These are phyloP conservation scores for Microdochium nivale DNA, from an alignment of 2,329 filamentous ascomycete genomes.

Conservation along the genomic window DNA sequence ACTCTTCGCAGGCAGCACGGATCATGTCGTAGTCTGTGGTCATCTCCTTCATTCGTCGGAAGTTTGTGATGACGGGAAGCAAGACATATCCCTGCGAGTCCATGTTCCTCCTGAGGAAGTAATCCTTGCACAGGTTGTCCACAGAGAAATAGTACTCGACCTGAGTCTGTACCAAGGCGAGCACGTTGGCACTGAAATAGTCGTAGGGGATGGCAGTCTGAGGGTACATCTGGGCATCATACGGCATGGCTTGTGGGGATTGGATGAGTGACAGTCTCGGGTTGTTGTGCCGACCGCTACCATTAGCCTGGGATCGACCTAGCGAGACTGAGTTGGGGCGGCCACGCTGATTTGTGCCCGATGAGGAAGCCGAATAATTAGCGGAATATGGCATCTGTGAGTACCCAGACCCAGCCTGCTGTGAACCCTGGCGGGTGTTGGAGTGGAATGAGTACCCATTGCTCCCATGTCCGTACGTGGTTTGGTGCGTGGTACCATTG, in stretches of 20 bases:
- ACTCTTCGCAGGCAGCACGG: conserved; percentile 65
- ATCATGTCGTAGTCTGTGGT: conserved; percentile 66
- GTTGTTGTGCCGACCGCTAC: conserved; percentile 7
- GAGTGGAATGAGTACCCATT: conserved; percentile 10
- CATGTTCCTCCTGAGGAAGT: conserved; percentile 84
- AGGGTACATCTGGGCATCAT: conserved; percentile 43
- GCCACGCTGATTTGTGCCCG: conserved; percentile 10
- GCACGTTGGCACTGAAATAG: conserved; percentile 35
- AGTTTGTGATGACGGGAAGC: conserved; percentile 70
- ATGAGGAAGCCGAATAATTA: conserved; percentile 8
- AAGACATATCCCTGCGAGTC: conserved; percentile 89
- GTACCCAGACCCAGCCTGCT: conserved; percentile 5
- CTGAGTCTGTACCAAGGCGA: conserved; percentile 31
- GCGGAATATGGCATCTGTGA: conserved; percentile 11
- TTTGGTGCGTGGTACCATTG: conserved; percentile 16
- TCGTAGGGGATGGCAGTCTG: conserved; percentile 51
- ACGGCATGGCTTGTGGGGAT: conserved; percentile 43
- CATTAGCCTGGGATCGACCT: conserved; percentile 10
- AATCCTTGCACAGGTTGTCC: conserved; percentile 90
- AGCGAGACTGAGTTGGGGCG: conserved; percentile 12
- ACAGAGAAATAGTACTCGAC: conserved; percentile 96
- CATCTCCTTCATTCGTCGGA: conserved; percentile 73
- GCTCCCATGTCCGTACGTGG: conserved; percentile 9
- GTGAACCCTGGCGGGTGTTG: conserved; percentile 7
- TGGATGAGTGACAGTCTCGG: conserved; percentile 23